These are phyloP conservation scores for Crithidia brevicula DNA, from an alignment of 208 protist genomes.

Conservation along the genomic window DNA sequence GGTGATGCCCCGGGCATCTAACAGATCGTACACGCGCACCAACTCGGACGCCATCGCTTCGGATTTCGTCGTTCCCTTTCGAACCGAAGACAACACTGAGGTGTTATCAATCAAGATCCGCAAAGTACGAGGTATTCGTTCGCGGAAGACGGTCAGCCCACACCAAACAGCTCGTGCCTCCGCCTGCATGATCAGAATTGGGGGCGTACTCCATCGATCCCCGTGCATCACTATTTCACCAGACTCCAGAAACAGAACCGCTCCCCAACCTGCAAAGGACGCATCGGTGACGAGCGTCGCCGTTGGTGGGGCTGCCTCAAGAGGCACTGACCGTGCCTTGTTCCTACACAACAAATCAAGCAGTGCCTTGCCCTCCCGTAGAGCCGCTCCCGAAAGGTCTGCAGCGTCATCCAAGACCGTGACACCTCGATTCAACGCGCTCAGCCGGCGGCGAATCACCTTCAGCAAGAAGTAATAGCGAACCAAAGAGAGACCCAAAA, in stretches of 20 bases:
- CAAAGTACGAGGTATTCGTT: neutral
- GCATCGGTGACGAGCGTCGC: constrained; percentile 19
- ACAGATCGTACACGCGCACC: neutral
- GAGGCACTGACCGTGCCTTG: neutral
- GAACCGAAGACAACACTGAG: constrained; percentile 7
- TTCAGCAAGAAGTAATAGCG: neutral
- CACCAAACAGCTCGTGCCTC: constrained; percentile 21
- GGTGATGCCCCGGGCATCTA: neutral
- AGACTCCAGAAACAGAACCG: constrained; percentile 13
- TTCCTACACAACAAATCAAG: neutral
- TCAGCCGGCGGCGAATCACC: neutral
- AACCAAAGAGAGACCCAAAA: neutral
- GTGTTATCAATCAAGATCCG: constrained; percentile 13
- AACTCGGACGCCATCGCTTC: constrained; percentile 3
- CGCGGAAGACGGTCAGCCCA: constrained; percentile 5
- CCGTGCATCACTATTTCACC: constrained; percentile 6
- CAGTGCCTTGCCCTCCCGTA: neutral
- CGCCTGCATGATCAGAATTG: constrained; percentile 16
- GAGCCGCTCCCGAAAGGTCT: neutral
- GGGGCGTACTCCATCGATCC: constrained; percentile 8
- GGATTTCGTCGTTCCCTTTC: neutral
- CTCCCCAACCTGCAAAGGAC: constrained; percentile 21
- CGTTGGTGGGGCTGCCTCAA: neutral
- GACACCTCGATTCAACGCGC: neutral
- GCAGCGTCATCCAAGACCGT: neutral